phyloP scores from a whole-genome alignment of 2,329 filamentous ascomycete genomes.

The Chrysoporthe puriensis region DNA sequence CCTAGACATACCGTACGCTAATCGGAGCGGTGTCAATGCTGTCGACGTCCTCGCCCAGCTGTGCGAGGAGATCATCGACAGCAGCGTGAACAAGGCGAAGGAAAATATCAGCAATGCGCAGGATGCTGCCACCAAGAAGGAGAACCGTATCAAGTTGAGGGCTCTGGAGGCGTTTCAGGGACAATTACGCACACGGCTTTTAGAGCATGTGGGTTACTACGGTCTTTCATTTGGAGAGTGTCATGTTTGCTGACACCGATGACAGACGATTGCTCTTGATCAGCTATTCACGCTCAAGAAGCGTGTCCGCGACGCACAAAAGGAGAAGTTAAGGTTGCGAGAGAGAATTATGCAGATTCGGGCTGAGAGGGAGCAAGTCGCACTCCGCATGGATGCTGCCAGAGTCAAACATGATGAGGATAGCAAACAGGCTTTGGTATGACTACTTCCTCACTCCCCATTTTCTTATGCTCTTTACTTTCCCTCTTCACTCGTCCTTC shows the following conservation, averaged over 20 bases:
- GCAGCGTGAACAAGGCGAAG: constrained; percentile 52
- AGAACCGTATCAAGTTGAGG: constrained; percentile 57
- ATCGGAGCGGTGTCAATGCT: constrained; percentile 60
- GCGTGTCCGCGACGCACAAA: constrained; percentile 60
- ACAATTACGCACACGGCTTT: constrained; percentile 57
- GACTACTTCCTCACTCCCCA: constrained; percentile 30
- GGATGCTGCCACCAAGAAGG: constrained; percentile 53
- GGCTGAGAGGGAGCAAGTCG: constrained; percentile 64
- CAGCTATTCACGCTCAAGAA: constrained; percentile 60
- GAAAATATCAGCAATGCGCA: constrained; percentile 47
- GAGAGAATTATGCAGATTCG: constrained; percentile 64
- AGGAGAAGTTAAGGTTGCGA: constrained; percentile 59
- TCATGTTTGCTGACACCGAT: background rate
- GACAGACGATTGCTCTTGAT: constrained; percentile 62
- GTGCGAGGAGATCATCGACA: constrained; percentile 62
- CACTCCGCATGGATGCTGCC: constrained; percentile 65
- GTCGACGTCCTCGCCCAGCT: constrained; percentile 66
- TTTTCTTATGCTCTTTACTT: too few species aligned
- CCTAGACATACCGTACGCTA: constrained; percentile 56
- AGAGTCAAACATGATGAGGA: constrained; percentile 62
- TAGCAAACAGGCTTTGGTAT: constrained; percentile 55
- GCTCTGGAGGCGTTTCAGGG: constrained; percentile 63
- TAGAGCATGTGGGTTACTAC: constrained; percentile 58
- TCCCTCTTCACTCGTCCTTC: background rate
- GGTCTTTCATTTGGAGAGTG: too few species aligned